Evolutionary conservation across 768 basidiomycete genomes (phyloP).

Genomic region (Lyophyllum atratum): DNA sequence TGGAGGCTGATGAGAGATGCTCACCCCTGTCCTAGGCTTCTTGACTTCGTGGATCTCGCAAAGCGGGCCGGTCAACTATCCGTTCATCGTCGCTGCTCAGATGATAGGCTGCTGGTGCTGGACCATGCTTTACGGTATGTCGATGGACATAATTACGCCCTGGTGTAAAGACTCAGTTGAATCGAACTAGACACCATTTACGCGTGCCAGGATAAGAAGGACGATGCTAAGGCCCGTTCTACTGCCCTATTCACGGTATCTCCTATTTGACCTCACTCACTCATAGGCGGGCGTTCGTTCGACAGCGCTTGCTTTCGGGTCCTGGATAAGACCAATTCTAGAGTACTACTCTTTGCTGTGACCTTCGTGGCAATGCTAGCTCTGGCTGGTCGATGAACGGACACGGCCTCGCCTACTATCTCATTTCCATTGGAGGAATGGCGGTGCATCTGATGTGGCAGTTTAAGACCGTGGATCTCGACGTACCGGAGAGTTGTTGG

Average conservation of each 20-base stretch:
- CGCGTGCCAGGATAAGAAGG: not conserved
- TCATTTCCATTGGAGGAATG: not conserved
- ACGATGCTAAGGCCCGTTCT: not conserved
- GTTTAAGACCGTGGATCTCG: not conserved
- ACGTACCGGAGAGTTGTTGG: not conserved
- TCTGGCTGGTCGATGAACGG: not conserved
- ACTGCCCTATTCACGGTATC: too few relatives aligned
- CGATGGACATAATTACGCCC: not conserved
- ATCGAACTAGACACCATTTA: not conserved
- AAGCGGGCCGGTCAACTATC: slow-evolving; percentile 20
- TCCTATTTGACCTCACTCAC: not conserved
- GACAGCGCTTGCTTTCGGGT: not conserved
- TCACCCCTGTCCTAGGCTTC: not conserved
- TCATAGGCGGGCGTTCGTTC: not conserved
- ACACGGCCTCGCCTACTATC: not conserved
- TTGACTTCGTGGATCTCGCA: not conserved
- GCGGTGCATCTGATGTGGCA: not conserved
- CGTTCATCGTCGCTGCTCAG: slow-evolving; percentile 28
- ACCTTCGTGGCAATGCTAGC: not conserved
- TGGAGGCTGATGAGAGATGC: slow-evolving; percentile 33
- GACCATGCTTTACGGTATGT: slow-evolving; percentile 47
- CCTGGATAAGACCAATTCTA: not conserved
- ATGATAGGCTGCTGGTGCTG: slow-evolving; percentile 47
- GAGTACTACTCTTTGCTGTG: not conserved
- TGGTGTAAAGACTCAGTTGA: not conserved